Base-by-base conservation (phyloP, 768 basidiomycete species). In the Serendipita vermifera region DNA sequence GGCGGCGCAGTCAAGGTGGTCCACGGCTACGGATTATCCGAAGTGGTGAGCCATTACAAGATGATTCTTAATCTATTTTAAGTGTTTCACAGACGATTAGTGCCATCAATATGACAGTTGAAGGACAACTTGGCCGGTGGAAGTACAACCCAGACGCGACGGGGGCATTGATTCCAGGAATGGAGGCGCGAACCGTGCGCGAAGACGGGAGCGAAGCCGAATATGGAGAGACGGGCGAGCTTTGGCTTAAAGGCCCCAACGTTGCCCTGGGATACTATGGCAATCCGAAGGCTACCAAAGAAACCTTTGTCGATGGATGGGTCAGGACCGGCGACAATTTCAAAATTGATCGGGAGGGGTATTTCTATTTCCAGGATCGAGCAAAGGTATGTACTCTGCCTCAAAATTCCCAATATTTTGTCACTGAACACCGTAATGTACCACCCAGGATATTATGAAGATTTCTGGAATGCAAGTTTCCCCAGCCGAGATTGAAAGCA, bases 221-320 rank as follows among this genome's bases (percentile, higher is more conserved):
- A 6, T 70, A 70, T 36, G 82, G 82, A 0, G 72, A 81, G 55
- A 71, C 78, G 0, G 89, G 91, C 15, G 90, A 93, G 67, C 66
- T 94, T 14, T 92, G 88, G 87, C 55, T 92, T 2, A 75, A 80
- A 46, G 88, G 89, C 0, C 82, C 84, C 3, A 78, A 72, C 1
- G 72, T 92, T 35, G 89, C 90, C 86, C 89, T 87, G 73, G 81
- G 79, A 57, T 90, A 89, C 65, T 82, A 78, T 78, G 77, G 80
- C 40, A 83, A 88, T 63, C 75, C 78, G 51, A 72, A 76, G 58
- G 82, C 84, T 0, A 85, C 78, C 24, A 69, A 69, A 51, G 78
- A 79, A 61, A 81, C 85, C 0, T 89, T 88, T 63, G 61, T 60
- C 11, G 72, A 77, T 40, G 84, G 85, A 17, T 90, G 87, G 87